Evolutionary conservation across 768 basidiomycete species (phyloP).

Genomic region (Amanita pseudoporphyria): DNA sequence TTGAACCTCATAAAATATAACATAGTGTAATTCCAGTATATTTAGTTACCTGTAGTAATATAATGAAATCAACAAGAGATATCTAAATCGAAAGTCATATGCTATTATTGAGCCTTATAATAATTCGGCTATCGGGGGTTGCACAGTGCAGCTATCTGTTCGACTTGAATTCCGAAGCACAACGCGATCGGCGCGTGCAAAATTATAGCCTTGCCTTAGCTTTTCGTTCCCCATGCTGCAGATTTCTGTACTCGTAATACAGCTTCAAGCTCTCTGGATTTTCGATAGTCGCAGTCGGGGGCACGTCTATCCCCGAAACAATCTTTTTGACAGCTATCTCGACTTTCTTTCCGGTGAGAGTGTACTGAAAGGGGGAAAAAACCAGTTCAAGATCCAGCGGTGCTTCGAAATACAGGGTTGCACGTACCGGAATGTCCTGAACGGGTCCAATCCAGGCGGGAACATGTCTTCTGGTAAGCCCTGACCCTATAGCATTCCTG

Average conservation of each 20-base stretch:
- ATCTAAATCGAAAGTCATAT: too few relatives aligned
- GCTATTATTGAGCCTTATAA: not conserved
- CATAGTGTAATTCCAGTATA: not conserved
- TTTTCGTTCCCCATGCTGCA: not conserved
- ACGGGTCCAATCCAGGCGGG: constrained; percentile 59
- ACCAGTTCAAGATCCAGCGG: not conserved
- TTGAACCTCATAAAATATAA: not conserved
- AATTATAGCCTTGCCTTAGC: not conserved
- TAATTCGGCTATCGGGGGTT: too few relatives aligned
- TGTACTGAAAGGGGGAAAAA: constrained; percentile 36
- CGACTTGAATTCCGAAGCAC: too few relatives aligned
- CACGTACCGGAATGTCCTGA: constrained; percentile 57
- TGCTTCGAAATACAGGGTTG: not conserved
- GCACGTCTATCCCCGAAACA: constrained; percentile 1
- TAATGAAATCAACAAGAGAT: too few relatives aligned
- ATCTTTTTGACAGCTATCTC: constrained; percentile 41
- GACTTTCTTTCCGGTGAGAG: constrained; percentile 70
- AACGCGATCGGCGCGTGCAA: not conserved
- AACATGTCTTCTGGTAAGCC: constrained; percentile 66
- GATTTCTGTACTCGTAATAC: constrained; percentile 52
- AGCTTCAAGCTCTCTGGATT: constrained; percentile 2
- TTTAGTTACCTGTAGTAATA: not conserved
- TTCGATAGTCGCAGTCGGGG: constrained; percentile 26
- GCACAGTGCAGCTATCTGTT: not conserved
- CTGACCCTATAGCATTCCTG: constrained; percentile 43